Base-by-base conservation (phyloP, 2,329 filamentous ascomycete species). In the Tolypocladium amazonense region DNA sequence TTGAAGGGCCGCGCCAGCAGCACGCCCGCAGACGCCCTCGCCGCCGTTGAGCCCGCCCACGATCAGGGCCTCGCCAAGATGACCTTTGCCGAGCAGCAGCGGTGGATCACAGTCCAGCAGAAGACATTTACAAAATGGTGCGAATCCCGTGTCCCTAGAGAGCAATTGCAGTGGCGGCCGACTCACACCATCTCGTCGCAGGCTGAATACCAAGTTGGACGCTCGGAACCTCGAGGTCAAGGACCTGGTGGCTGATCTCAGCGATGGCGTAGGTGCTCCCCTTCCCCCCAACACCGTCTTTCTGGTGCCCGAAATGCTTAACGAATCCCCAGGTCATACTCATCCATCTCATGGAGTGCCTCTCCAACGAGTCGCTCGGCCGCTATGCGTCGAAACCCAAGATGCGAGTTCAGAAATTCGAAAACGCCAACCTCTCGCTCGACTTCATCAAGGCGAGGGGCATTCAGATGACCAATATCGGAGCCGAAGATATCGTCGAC, bases 51-150 rank as follows among this genome's bases (percentile, higher is more conserved):
- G 69, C 75, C 77, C 66, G 72, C 75, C 69, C 77, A 79, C 73
- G 79, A 82, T 65, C 77, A 76, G 66, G 76, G 73, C 64, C 72
- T 80, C 64, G 75, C 75, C 69, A 86, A 78, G 73, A 88, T 87
- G 85, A 84, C 82, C 60, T 84, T 79, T 72, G 76, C 81, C 65
- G 83, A 85, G 72, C 82, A 87, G 75, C 82, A 87, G 73, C 79
- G 81, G 73, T 88, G 85, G 85, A 82, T 88, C 68, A 86, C 81
- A 71, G 92, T 96, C 76, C 93, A 97, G 80, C 89, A 97, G 76
- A 99, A 97, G 83, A 99, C 94, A 35, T 99, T 99, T 76, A 96
- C 92, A 61, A 99, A 97, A 90, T 99, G 94, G 76, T 77, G 58
- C 58, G 55, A 50, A 27, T 25, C 37, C 43, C 2, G 11, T 11